A percentile compares a stretch with the other conserved stretches of the same genome.
These are phyloP conservation scores for Paxillus rubicundulus DNA, from an alignment of 768 basidiomycete species.

Conservation along the genomic window DNA sequence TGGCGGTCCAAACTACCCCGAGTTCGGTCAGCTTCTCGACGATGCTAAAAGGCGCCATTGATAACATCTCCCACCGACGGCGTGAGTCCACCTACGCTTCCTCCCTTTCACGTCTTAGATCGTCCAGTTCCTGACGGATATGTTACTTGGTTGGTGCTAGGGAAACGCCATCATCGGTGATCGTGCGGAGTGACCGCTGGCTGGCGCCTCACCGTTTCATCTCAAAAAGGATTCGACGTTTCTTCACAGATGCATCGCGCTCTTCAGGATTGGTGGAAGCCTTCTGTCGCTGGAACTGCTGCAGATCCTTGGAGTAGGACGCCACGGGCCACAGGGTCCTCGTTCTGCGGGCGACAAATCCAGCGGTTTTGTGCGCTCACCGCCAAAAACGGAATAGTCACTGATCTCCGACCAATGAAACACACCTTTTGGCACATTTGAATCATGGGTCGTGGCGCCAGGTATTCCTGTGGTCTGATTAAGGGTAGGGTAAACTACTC, in stretches of 20 bases:
- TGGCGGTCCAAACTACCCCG: constrained; percentile 22
- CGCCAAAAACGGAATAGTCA: constrained; percentile 14
- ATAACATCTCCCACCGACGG: neutral
- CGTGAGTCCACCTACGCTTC: constrained; percentile 36
- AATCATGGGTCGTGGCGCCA: constrained; percentile 29
- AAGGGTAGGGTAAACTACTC: constrained; percentile 12
- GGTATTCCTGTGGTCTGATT: constrained; percentile 28
- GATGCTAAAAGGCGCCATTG: constrained; percentile 35
- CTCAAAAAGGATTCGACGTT: constrained; percentile 30
- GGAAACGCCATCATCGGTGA: neutral
- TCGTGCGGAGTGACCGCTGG: neutral
- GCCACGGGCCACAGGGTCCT: constrained; percentile 23
- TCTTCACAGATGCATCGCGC: constrained; percentile 33
- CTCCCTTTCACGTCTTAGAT: constrained; percentile 42
- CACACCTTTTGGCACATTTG: constrained; percentile 27
- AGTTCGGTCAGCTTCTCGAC: constrained; percentile 43
- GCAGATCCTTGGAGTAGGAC: constrained; percentile 28
- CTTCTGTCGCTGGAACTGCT: constrained; percentile 31
- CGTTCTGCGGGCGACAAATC: constrained; percentile 16
- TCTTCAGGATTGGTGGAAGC: constrained; percentile 28
- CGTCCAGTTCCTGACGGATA: constrained; percentile 43
- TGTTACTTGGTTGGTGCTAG: constrained; percentile 37
- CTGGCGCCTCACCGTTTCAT: constrained; percentile 29
- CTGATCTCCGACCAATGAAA: constrained; percentile 11
- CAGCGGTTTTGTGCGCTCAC: constrained; percentile 8